phyloP scores from a whole-genome alignment of 257 asterid genomes.

The Primulina tabacum region DNA sequence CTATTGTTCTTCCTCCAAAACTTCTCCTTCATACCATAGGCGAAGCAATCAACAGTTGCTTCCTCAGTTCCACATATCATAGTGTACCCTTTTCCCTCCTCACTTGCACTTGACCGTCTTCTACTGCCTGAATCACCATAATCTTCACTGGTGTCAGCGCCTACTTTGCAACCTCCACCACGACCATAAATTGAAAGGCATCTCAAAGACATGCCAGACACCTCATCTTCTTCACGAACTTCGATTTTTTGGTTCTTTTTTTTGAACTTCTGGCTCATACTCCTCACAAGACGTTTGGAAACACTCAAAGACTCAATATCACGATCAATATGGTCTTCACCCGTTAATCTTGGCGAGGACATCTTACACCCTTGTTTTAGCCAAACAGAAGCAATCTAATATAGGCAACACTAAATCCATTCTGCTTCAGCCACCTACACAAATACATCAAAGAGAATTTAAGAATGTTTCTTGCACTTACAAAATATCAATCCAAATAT shows the following conservation, averaged over 20 bases:
- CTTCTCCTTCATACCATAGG: slow-evolving; percentile 63
- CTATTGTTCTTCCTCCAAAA: slow-evolving; percentile 58
- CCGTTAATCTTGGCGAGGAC: slow-evolving; percentile 42
- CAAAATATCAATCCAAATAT: neutral
- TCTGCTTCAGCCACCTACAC: slow-evolving; percentile 31
- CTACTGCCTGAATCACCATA: slow-evolving; percentile 48
- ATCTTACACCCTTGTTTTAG: slow-evolving; percentile 31
- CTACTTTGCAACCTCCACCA: slow-evolving; percentile 95
- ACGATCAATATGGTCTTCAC: slow-evolving; percentile 42
- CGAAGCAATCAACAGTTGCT: slow-evolving; percentile 64
- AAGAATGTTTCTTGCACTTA: slow-evolving; percentile 15
- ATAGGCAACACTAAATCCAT: neutral
- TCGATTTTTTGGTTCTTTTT: slow-evolving; percentile 51
- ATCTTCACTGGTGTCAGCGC: slow-evolving; percentile 79
- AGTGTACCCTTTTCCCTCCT: slow-evolving; percentile 53
- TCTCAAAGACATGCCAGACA: slow-evolving; percentile 56
- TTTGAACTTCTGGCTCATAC: slow-evolving; percentile 75
- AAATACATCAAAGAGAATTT: slow-evolving; percentile 23
- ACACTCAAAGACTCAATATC: slow-evolving; percentile 61
- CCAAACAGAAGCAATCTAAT: slow-evolving; percentile 7
- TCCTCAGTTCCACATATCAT: slow-evolving; percentile 50
- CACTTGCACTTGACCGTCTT: slow-evolving; percentile 67
- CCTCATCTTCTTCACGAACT: slow-evolving; percentile 53
- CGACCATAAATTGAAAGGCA: slow-evolving; percentile 74
- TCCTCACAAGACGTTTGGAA: slow-evolving; percentile 64